A percentile compares a stretch with the other conserved stretches of the same genome.
Evolutionary conservation across 768 basidiomycete genomes (phyloP).

Genomic region (Rhodotorula babjevae): DNA sequence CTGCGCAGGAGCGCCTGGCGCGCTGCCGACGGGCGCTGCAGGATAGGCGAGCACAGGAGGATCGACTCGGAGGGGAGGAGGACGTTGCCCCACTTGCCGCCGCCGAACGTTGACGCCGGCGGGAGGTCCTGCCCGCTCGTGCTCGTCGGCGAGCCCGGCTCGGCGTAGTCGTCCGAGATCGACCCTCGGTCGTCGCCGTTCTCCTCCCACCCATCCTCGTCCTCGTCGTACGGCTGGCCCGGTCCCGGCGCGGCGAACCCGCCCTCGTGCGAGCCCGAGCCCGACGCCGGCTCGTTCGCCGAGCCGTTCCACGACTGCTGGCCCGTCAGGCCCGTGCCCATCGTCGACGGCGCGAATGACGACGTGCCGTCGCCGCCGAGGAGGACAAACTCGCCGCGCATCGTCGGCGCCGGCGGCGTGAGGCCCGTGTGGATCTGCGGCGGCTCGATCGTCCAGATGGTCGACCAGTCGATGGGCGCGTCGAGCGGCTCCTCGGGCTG

Average conservation of each 20-base stretch:
- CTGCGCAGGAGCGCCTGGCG: conserved; percentile 17
- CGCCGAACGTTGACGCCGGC: background rate
- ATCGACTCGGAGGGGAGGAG: conserved; percentile 37
- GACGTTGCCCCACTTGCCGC: conserved; percentile 18
- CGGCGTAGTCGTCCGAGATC: conserved; percentile 9
- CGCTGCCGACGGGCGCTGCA: conserved; percentile 21
- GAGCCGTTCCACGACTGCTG: background rate
- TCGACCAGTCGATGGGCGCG: conserved; percentile 37
- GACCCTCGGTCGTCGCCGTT: background rate
- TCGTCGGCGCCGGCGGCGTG: conserved; percentile 20
- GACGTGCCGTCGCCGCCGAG: conserved; percentile 7
- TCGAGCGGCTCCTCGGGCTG: conserved; percentile 8
- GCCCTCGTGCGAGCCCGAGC: background rate
- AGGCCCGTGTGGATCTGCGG: conserved; percentile 41
- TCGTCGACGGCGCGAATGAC: background rate
- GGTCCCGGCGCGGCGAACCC: background rate
- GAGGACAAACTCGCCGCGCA: conserved; percentile 29
- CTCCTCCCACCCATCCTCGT: background rate
- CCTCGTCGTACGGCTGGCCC: background rate
- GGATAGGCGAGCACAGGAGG: conserved; percentile 26
- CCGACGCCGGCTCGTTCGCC: background rate
- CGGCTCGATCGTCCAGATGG: conserved; percentile 38
- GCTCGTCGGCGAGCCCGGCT: conserved; percentile 9
- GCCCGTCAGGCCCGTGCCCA: background rate
- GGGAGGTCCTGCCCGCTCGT: conserved; percentile 19